These are phyloP conservation scores for Gypsophila paniculata DNA, from an alignment of 179 eudicot species.

Conservation along the genomic window DNA sequence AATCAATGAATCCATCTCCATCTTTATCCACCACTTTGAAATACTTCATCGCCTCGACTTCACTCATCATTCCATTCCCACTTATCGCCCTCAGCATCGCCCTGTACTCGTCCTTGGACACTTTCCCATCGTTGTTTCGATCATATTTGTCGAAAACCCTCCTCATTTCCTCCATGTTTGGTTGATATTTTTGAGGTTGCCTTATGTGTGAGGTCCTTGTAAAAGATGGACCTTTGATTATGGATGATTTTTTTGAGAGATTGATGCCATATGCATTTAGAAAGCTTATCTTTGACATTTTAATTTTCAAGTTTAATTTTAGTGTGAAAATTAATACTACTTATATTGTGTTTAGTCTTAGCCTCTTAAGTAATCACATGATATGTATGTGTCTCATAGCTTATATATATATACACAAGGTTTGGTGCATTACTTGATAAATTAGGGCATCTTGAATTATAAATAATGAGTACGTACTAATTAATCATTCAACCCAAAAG, in stretches of 20 bases:
- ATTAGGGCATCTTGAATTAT: conserved; percentile 1
- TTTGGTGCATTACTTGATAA: background rate
- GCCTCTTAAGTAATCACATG: too few relatives aligned
- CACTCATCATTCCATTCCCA: conserved; percentile 35
- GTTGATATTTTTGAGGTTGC: conserved; percentile 43
- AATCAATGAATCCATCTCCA: conserved; percentile 71
- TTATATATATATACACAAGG: background rate
- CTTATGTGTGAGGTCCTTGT: conserved; percentile 21
- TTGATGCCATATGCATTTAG: conserved; percentile 27
- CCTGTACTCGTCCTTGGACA: conserved; percentile 61
- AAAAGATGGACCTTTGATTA: conserved; percentile 6
- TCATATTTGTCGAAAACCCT: conserved; percentile 63
- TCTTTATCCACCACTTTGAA: conserved; percentile 60
- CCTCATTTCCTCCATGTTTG: conserved; percentile 47
- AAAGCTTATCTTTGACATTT: conserved; percentile 34
- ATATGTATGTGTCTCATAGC: too few relatives aligned
- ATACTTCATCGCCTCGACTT: conserved; percentile 30
- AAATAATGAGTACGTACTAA: background rate
- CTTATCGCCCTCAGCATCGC: conserved; percentile 37
- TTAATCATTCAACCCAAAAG: conserved; percentile 3
- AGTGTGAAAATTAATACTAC: background rate
- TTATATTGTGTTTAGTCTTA: too few relatives aligned
- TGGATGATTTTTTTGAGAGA: conserved; percentile 30
- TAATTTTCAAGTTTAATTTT: background rate
- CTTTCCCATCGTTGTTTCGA: conserved; percentile 62